Conservation (phyloP, 2,329 filamentous ascomycete genomes). For the Penicillium sp. region DNA sequence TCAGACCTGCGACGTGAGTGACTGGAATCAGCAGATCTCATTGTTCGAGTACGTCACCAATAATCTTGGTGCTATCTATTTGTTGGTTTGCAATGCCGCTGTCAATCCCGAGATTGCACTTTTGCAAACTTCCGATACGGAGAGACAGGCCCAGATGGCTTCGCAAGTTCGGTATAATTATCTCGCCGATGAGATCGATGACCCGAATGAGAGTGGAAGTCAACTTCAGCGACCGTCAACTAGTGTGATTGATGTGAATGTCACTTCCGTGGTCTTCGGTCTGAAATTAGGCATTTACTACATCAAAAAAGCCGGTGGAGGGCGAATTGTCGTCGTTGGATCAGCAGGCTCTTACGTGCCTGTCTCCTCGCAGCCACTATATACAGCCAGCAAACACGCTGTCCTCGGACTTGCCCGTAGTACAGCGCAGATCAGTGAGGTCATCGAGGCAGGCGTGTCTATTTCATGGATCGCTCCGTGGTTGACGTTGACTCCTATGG, state of each 20-base stretch:
- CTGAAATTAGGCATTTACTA: conserved; percentile 28
- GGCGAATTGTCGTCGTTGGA: conserved; percentile 25
- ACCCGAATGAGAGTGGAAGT: not conserved
- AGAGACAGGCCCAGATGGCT: not conserved
- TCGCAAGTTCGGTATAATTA: not conserved
- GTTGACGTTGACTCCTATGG: conserved; percentile 30
- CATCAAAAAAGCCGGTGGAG: conserved; percentile 26
- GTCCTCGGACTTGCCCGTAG: conserved; percentile 29
- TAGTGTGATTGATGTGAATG: conserved; percentile 19
- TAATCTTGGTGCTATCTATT: not conserved
- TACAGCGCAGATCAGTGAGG: conserved; percentile 23
- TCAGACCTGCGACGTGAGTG: not conserved
- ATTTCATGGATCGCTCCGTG: conserved; percentile 30
- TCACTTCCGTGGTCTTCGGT: conserved; percentile 25
- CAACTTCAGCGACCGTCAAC: conserved; percentile 22
- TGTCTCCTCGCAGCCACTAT: conserved; percentile 30
- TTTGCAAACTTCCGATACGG: not conserved
- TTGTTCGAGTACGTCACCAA: not conserved
- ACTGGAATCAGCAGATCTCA: not conserved
- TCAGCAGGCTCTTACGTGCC: conserved; percentile 31
- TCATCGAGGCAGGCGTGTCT: conserved; percentile 17
- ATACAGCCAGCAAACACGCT: conserved; percentile 28
- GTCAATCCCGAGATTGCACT: not conserved
- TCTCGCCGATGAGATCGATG: not conserved
- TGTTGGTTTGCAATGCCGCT: not conserved